A percentile compares a stretch with the other conserved stretches of the same genome.
Conservation (phyloP, 2,329 filamentous ascomycete species). For the Leptoxyphium fumago region DNA sequence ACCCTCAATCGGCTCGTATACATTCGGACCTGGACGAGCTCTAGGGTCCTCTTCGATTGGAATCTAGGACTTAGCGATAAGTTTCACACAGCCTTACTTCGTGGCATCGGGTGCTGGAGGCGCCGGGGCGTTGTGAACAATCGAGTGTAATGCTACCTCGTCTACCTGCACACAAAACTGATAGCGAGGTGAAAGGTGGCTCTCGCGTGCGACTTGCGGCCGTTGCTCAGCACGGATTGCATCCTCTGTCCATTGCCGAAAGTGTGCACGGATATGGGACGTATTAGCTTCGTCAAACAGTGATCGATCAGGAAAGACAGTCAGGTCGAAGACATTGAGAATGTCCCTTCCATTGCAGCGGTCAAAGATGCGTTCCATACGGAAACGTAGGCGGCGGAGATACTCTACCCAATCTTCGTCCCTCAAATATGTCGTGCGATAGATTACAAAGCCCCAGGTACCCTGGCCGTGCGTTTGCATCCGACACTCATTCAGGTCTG, state of each 20-base stretch:
- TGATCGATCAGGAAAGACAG: slow-evolving; percentile 6
- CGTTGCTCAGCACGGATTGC: slow-evolving; percentile 4
- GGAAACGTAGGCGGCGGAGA: slow-evolving; percentile 3
- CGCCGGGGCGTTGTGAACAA: slow-evolving; percentile 1
- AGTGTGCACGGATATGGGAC: slow-evolving; percentile 5
- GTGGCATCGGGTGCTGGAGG: neutral
- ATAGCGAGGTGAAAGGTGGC: slow-evolving; percentile 4
- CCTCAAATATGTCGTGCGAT: slow-evolving; percentile 7
- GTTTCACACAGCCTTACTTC: slow-evolving; percentile 1
- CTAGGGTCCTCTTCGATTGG: neutral
- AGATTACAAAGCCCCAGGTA: slow-evolving; percentile 9
- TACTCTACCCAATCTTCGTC: slow-evolving; percentile 6
- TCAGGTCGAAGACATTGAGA: slow-evolving; percentile 1
- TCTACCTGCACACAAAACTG: slow-evolving; percentile 8
- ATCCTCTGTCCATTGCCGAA: slow-evolving; percentile 3
- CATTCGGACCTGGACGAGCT: neutral
- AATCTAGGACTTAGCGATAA: neutral
- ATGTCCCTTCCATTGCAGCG: slow-evolving; percentile 5
- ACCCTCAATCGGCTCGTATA: neutral
- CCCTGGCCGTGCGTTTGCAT: slow-evolving; percentile 6
- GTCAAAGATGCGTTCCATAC: slow-evolving; percentile 1
- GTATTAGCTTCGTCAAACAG: slow-evolving; percentile 2
- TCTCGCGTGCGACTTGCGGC: neutral
- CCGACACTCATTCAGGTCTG: slow-evolving; percentile 6
- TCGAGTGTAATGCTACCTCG: slow-evolving; percentile 4